phyloP scores from a whole-genome alignment of 176 grass and related monocot species.

The Aegilops sharonensis region DNA sequence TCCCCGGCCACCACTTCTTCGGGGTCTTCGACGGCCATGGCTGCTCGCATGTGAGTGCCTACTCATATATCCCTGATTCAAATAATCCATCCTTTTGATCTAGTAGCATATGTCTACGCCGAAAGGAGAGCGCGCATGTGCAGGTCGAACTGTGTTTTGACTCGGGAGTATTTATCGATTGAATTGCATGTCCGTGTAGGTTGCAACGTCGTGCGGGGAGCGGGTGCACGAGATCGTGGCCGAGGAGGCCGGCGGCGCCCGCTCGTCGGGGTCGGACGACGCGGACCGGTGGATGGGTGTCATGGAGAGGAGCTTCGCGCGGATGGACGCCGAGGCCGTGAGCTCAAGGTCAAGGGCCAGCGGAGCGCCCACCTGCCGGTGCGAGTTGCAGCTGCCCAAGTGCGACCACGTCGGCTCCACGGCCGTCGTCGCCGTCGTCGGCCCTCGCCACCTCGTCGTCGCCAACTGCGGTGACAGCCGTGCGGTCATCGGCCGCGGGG shows the following conservation, averaged over 20 bases:
- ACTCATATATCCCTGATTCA: neutral
- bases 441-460: constrained; percentile 54
- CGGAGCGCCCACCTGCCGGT: constrained; percentile 50
- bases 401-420: constrained; percentile 92
- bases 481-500: constrained; percentile 70
- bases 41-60: constrained; percentile 74
- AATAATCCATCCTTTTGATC: neutral
- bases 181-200: constrained; percentile 51
- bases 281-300: constrained; percentile 38
- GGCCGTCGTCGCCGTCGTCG: constrained; percentile 74
- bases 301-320: constrained; percentile 79
- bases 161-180: neutral
- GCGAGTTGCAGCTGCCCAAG: constrained; percentile 67
- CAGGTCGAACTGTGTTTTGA: neutral
- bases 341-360: neutral
- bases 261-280: neutral
- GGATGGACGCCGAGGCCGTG: constrained; percentile 75
- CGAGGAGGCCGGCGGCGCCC: constrained; percentile 41
- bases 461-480: constrained; percentile 89
- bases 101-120: neutral
- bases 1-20: constrained; percentile 70
- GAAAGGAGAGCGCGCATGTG: neutral
- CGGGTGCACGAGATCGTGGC: constrained; percentile 82
- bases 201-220: constrained; percentile 61
- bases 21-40: constrained; percentile 91